These are phyloP conservation scores for Leishmania mexicana DNA, from an alignment of 208 protist genomes.

Conservation along the genomic window DNA sequence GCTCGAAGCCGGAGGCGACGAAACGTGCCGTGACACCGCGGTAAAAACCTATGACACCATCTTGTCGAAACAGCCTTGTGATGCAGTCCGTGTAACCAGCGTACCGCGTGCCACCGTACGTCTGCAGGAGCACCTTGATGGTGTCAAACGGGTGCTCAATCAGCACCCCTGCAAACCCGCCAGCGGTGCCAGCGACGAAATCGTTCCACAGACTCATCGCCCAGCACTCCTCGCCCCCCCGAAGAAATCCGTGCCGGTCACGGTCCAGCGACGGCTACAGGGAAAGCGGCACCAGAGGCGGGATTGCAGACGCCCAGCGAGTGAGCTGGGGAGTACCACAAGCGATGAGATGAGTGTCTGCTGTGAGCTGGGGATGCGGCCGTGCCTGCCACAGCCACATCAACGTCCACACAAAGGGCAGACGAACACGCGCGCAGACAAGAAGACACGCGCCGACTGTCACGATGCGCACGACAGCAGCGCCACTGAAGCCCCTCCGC, in stretches of 20 bases:
- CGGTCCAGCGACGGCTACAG: neutral
- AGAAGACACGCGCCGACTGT: neutral
- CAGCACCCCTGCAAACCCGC: constrained; percentile 63
- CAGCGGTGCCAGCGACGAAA: constrained; percentile 68
- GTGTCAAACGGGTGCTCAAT: constrained; percentile 93
- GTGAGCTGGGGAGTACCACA: neutral
- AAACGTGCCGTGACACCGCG: constrained; percentile 69
- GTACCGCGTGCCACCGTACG: constrained; percentile 46
- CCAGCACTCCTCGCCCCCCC: neutral
- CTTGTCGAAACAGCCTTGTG: constrained; percentile 39
- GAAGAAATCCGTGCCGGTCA: neutral
- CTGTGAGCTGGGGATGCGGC: neutral
- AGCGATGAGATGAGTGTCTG: neutral
- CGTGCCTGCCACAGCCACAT: neutral
- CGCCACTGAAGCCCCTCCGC: neutral
- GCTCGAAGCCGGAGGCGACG: constrained; percentile 68
- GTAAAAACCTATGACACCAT: constrained; percentile 83
- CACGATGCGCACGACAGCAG: neutral
- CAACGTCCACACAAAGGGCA: neutral
- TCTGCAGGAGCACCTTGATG: constrained; percentile 87
- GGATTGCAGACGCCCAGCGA: neutral
- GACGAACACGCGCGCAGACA: neutral
- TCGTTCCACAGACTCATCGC: constrained; percentile 46
- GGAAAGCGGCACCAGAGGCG: neutral
- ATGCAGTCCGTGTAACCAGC: constrained; percentile 65